Evolutionary conservation across 1,139 yeast species (phyloP).

Genomic region (Citeromyces siamensis): DNA sequence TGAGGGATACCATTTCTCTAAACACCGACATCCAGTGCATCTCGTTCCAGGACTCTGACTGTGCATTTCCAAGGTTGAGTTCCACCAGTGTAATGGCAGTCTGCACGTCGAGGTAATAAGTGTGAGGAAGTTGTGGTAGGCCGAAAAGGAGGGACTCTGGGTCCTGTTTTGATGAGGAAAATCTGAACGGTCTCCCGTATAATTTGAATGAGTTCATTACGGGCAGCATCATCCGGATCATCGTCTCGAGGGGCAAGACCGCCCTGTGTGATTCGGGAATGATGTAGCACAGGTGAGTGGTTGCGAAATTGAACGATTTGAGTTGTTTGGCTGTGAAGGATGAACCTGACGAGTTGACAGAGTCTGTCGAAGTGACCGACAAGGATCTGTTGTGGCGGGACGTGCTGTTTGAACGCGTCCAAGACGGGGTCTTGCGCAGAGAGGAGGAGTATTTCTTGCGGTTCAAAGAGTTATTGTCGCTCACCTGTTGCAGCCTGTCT

Average conservation of each 20-base stretch:
- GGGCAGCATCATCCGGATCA: slow-evolving; percentile 41
- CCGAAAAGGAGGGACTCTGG: slow-evolving; percentile 37
- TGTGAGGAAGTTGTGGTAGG: slow-evolving; percentile 43
- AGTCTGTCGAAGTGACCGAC: slow-evolving; percentile 11
- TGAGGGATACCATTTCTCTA: slow-evolving; percentile 20
- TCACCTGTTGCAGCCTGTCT: slow-evolving; percentile 10
- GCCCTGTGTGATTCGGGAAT: slow-evolving; percentile 47
- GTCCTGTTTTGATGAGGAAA: slow-evolving; percentile 32
- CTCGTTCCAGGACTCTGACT: slow-evolving; percentile 24
- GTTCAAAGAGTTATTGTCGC: slow-evolving; percentile 9
- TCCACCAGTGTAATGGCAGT: slow-evolving; percentile 26
- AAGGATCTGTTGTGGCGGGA: slow-evolving; percentile 7
- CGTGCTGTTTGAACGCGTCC: slow-evolving; percentile 3
- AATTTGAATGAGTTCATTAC: slow-evolving; percentile 39
- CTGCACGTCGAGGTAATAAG: slow-evolving; percentile 30
- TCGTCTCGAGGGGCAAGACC: slow-evolving; percentile 41
- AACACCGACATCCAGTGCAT: slow-evolving; percentile 28
- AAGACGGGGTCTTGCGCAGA: slow-evolving; percentile 9
- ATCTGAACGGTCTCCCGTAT: slow-evolving; percentile 42
- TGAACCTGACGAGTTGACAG: slow-evolving; percentile 14
- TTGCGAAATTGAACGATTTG: slow-evolving; percentile 13
- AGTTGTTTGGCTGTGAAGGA: slow-evolving; percentile 13
- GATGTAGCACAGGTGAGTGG: slow-evolving; percentile 24
- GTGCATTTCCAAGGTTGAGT: slow-evolving; percentile 20
- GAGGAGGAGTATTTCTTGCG: slow-evolving; percentile 11